Evolutionary conservation across 805 yeast genomes (phyloP).

Genomic region (Zygoascus ofunaensis): DNA sequence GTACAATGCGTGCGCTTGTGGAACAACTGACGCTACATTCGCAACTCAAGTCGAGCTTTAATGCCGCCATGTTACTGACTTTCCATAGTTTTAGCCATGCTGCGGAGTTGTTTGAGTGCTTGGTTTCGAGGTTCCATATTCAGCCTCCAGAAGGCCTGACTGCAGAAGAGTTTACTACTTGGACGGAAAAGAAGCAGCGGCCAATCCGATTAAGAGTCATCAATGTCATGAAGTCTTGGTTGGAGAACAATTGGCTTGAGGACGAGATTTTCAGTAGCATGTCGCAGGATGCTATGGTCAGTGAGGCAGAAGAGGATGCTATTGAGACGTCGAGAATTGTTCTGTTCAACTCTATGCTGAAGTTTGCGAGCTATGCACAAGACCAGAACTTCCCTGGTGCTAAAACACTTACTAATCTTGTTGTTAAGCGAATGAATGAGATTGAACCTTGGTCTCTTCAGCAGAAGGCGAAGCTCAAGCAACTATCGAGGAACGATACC

Average conservation of each 20-base stretch:
- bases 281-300: background rate
- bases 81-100: constrained; percentile 69
- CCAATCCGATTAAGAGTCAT: constrained; percentile 61
- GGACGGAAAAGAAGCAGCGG: constrained; percentile 63
- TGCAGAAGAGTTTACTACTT: constrained; percentile 66
- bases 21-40: constrained; percentile 75
- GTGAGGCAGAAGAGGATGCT: constrained; percentile 10
- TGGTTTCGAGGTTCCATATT: constrained; percentile 56
- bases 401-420: constrained; percentile 32
- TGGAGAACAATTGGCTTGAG: constrained; percentile 64
- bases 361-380: constrained; percentile 34
- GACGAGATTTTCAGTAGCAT: constrained; percentile 8
- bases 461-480: constrained; percentile 9
- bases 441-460: constrained; percentile 19
- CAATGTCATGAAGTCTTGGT: constrained; percentile 54
- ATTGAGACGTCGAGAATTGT: constrained; percentile 10
- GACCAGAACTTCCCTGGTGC: constrained; percentile 38
- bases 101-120: constrained; percentile 45
- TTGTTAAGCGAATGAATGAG: constrained; percentile 29
- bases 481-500: background rate
- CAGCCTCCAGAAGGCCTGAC: constrained; percentile 83
- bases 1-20: constrained; percentile 66
- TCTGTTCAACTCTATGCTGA: constrained; percentile 30
- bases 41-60: constrained; percentile 48
- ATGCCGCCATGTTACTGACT: constrained; percentile 61